Conservation (phyloP, 2,329 filamentous ascomycete genomes). For the Sclerotinia borealis region DNA sequence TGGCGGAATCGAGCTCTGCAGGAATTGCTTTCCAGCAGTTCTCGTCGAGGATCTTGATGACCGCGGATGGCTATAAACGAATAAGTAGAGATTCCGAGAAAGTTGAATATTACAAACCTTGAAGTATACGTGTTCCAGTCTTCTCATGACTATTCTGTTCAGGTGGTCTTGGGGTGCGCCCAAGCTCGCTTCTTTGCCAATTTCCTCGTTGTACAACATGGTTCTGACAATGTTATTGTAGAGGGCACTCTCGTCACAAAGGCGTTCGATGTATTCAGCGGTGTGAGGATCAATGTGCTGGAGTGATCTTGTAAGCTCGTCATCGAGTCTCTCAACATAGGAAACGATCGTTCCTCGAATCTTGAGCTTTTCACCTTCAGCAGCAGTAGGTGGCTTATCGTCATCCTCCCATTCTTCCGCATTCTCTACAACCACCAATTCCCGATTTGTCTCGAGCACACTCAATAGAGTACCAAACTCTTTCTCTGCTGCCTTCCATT, state of each 20-base stretch:
- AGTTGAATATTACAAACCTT: constrained; percentile 53
- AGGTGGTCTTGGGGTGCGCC: constrained; percentile 77
- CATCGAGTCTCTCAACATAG: constrained; percentile 89
- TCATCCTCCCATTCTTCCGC: constrained; percentile 99
- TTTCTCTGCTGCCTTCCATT: constrained; percentile 92
- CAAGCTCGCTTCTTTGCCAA: constrained; percentile 64
- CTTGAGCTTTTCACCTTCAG: constrained; percentile 73
- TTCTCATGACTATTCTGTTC: constrained; percentile 88
- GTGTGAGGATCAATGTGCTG: constrained; percentile 98
- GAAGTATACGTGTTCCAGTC: constrained; percentile 97
- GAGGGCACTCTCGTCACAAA: constrained; percentile 82
- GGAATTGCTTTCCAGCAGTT: constrained; percentile 84
- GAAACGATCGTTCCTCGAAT: constrained; percentile 92
- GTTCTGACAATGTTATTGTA: constrained; percentile 91
- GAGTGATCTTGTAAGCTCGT: constrained; percentile 94
- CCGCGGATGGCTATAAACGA: constrained; percentile 64
- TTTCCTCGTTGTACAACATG: constrained; percentile 78
- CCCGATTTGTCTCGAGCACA: constrained; percentile 70
- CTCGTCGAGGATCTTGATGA: constrained; percentile 89
- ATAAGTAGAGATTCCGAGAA: constrained; percentile 17
- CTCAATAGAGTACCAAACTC: constrained; percentile 74
- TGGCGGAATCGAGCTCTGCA: constrained; percentile 62
- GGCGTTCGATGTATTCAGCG: constrained; percentile 93
- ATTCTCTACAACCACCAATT: constrained; percentile 81
- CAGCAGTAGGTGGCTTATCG: constrained; percentile 77